Percentiles rank a stretch among this genome's conserved stretches.
These are phyloP conservation scores for Aeschynomene evenia DNA, from an alignment of 306 rosid genomes.

Conservation along the genomic window DNA sequence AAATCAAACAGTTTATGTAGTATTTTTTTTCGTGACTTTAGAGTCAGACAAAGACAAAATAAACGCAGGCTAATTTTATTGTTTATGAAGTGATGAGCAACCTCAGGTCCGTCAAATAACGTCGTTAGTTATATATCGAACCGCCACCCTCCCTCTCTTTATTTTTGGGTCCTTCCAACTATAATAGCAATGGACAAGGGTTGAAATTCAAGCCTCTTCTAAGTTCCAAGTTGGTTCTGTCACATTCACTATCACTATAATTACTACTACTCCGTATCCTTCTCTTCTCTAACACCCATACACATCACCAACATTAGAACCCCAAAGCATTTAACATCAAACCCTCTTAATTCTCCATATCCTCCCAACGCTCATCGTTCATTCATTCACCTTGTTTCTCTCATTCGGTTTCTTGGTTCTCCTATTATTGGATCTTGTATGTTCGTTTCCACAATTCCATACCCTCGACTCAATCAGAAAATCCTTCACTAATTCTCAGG, in stretches of 20 bases:
- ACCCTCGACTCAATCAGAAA: slow-evolving; percentile 26
- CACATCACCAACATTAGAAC: slow-evolving; percentile 20
- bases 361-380: slow-evolving; percentile 46
- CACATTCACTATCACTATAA: background rate
- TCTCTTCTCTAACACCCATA: background rate
- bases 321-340: slow-evolving; percentile 45
- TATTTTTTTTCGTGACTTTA: no score
- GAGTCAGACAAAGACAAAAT: no score
- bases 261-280: no score
- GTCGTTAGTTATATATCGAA: background rate
- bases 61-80: no score
- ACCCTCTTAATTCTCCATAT: slow-evolving; percentile 27
- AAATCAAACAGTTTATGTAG: no score
- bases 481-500: slow-evolving; percentile 6
- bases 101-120: no score
- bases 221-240: background rate
- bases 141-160: slow-evolving; percentile 1
- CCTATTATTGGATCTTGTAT: slow-evolving; percentile 15
- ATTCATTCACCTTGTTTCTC: slow-evolving; percentile 30
- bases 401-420: slow-evolving; percentile 14
- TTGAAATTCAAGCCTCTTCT: slow-evolving; percentile 39
- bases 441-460: slow-evolving; percentile 4
- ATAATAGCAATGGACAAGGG: slow-evolving; percentile 30
- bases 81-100: no score
- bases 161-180: slow-evolving; percentile 7